phyloP scores from a whole-genome alignment of 108 stramenopile genomes.

The Parietichytrium sp. region DNA sequence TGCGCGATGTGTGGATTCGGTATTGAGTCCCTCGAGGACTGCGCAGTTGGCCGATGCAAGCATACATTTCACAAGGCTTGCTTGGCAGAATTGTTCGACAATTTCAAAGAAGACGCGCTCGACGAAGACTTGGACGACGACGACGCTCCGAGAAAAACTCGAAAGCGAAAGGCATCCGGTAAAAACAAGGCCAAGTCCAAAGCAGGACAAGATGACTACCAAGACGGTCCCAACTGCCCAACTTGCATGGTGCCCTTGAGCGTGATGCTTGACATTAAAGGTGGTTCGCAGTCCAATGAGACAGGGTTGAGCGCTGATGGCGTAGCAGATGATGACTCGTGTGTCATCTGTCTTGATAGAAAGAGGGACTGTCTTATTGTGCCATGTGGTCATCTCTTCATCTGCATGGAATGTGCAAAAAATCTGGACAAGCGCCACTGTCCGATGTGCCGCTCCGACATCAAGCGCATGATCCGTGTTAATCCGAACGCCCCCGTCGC shows the following conservation, averaged over 20 bases:
- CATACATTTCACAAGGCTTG: conserved; percentile 45
- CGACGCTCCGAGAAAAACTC: not conserved
- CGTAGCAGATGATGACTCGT: not conserved
- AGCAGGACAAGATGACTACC: not conserved
- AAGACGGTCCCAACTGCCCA: conserved; percentile 39
- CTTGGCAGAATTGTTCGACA: conserved; percentile 9
- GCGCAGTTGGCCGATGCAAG: conserved; percentile 19
- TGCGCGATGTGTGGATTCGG: conserved; percentile 30
- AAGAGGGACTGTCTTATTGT: not conserved
- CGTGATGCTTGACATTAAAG: not conserved
- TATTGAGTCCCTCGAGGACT: conserved; percentile 37
- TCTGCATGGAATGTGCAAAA: not conserved
- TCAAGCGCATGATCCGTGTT: not conserved
- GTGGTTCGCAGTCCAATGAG: not conserved
- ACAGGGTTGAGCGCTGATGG: not conserved
- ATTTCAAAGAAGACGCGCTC: not conserved
- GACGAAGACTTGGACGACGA: not conserved
- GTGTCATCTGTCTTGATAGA: conserved; percentile 34
- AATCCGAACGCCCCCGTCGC: not conserved
- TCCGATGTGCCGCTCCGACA: conserved; percentile 29
- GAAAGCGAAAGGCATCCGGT: not conserved
- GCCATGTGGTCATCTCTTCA: conserved; percentile 21
- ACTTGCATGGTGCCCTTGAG: conserved; percentile 16
- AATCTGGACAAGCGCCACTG: not conserved
- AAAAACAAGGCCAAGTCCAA: not conserved